phyloP scores from a whole-genome alignment of 2,329 filamentous ascomycete species.

The Albifimbria verrucaria region DNA sequence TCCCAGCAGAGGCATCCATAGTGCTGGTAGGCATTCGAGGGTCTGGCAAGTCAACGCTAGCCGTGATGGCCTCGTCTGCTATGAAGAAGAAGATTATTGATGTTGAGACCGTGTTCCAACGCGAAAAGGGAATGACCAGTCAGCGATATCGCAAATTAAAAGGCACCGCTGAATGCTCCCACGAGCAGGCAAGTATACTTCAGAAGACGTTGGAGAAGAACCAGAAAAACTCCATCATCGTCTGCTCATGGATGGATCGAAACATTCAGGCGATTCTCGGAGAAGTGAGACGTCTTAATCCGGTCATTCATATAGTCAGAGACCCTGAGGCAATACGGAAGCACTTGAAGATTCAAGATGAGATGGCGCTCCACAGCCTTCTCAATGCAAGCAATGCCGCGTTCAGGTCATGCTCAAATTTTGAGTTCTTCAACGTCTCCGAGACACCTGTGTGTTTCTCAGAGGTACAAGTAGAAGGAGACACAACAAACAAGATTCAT shows the following conservation, averaged over 20 bases:
- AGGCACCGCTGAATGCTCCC: slow-evolving; percentile 60
- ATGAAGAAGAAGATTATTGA: slow-evolving; percentile 68
- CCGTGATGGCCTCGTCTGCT: slow-evolving; percentile 70
- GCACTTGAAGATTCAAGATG: slow-evolving; percentile 56
- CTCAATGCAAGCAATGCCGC: slow-evolving; percentile 55
- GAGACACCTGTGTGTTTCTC: slow-evolving; percentile 40
- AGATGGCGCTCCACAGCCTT: slow-evolving; percentile 54
- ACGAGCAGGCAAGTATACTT: slow-evolving; percentile 60
- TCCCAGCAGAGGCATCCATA: slow-evolving; percentile 63
- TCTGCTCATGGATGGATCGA: slow-evolving; percentile 69
- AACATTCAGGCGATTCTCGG: slow-evolving; percentile 57
- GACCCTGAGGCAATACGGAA: slow-evolving; percentile 62
- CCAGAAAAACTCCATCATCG: slow-evolving; percentile 61
- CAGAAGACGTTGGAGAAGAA: slow-evolving; percentile 57
- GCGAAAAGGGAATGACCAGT: slow-evolving; percentile 59
- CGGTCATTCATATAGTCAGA: slow-evolving; percentile 67
- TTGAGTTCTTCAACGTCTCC: slow-evolving; percentile 74
- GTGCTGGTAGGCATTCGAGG: slow-evolving; percentile 71
- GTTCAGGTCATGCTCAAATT: slow-evolving; percentile 65
- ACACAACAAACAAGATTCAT: slow-evolving; percentile 1
- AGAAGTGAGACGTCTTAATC: slow-evolving; percentile 61
- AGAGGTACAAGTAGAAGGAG: slow-evolving; percentile 3
- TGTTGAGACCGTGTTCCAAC: slow-evolving; percentile 64
- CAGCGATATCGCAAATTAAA: slow-evolving; percentile 61
- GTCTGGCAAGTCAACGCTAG: slow-evolving; percentile 72